These are phyloP conservation scores for Emmonsia crescens DNA, from an alignment of 2,329 filamentous ascomycete genomes.

Conservation along the genomic window DNA sequence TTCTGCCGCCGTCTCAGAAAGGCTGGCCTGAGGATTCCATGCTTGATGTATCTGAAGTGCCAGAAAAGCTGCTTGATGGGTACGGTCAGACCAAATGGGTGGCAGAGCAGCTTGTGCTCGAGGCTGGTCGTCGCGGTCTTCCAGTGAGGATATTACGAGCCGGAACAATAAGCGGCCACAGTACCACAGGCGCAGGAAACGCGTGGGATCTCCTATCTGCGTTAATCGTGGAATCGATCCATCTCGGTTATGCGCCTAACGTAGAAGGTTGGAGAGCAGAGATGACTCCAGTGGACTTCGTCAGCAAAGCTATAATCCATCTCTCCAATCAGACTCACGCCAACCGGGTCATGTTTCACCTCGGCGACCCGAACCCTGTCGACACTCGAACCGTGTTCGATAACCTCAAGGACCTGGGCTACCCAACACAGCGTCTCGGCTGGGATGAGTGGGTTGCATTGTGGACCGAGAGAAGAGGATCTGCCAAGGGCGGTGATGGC, in stretches of 20 bases:
- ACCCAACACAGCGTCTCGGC: constrained; percentile 52
- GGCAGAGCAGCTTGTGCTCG: constrained; percentile 61
- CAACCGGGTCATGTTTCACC: constrained; percentile 58
- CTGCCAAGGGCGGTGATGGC: constrained; percentile 54
- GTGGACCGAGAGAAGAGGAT: constrained; percentile 61
- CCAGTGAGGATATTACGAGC: constrained; percentile 62
- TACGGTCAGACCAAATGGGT: constrained; percentile 78
- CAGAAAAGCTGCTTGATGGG: constrained; percentile 57
- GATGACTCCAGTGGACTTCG: constrained; percentile 77
- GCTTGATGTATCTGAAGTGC: constrained; percentile 57
- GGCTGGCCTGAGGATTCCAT: constrained; percentile 63
- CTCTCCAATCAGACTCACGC: constrained; percentile 51
- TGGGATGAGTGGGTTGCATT: constrained; percentile 66
- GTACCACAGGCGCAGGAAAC: constrained; percentile 62
- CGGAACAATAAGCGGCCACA: constrained; percentile 71
- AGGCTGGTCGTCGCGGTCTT: constrained; percentile 57
- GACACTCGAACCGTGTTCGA: constrained; percentile 56
- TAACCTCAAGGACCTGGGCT: constrained; percentile 55
- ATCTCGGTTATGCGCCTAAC: constrained; percentile 58
- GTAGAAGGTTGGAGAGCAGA: constrained; percentile 67
- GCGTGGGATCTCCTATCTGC: constrained; percentile 69
- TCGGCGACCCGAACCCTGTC: constrained; percentile 62
- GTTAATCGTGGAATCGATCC: constrained; percentile 64
- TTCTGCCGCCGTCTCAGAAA: constrained; percentile 57
- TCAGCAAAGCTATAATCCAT: constrained; percentile 61